A percentile compares a stretch with the other conserved stretches of the same genome.
Evolutionary conservation across 1,284 basidiomycete species (phyloP).

Genomic region (Irpex sp.): DNA sequence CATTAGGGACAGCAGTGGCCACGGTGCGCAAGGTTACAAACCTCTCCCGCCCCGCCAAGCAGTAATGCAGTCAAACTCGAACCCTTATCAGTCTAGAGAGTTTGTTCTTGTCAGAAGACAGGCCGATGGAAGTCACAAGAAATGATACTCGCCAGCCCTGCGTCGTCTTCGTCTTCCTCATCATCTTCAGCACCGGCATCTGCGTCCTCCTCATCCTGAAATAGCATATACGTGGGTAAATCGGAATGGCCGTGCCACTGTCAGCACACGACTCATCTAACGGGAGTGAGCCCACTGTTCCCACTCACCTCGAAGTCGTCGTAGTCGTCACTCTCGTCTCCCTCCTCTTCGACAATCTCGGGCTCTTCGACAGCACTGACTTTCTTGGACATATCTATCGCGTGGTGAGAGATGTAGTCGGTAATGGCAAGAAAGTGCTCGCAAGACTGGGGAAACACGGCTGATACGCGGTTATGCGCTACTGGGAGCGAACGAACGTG

Average conservation of each 20-base stretch:
- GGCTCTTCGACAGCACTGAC: constrained; percentile 8
- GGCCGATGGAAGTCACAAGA: background rate
- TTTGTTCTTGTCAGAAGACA: background rate
- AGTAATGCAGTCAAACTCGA: constrained; percentile 5
- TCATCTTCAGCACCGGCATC: constrained; percentile 2
- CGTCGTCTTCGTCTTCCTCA: constrained; percentile 4
- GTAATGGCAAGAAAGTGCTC: background rate
- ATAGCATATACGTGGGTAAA: background rate
- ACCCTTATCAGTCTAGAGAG: constrained; percentile 5
- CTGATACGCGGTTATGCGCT: background rate
- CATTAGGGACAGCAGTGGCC: background rate
- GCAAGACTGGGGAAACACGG: no score
- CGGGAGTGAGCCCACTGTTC: background rate
- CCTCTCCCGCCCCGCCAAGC: constrained; percentile 2
- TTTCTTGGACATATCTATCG: constrained; percentile 5
- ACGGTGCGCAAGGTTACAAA: background rate
- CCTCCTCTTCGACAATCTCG: constrained; percentile 7
- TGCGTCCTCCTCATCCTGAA: constrained; percentile 7
- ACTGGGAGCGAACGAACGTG: constrained; percentile 9
- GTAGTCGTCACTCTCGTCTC: constrained; percentile 9
- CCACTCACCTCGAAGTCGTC: constrained; percentile 5
- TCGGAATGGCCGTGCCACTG: background rate
- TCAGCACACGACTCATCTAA: background rate
- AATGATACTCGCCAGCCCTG: constrained; percentile 1
- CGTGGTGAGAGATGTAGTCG: background rate